These are phyloP conservation scores for Leishmania major DNA, from an alignment of 208 protist species.

Conservation along the genomic window DNA sequence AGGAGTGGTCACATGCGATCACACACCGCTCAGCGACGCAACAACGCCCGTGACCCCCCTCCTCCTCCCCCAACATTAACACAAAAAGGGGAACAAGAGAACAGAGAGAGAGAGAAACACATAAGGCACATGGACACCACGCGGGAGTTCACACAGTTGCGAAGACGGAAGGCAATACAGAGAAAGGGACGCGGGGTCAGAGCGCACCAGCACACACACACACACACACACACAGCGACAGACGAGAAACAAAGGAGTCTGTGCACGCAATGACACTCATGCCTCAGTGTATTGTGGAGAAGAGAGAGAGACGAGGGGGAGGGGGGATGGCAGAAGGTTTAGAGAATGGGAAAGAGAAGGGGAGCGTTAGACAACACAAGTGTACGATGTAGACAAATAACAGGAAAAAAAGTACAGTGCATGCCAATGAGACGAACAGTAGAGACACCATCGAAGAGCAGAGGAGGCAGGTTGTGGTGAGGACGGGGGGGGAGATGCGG, in stretches of 20 bases:
- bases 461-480: neutral
- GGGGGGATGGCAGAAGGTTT: no score
- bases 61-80: no score
- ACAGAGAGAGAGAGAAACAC: neutral
- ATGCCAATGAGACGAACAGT: conserved; percentile 1
- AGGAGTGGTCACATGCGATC: neutral
- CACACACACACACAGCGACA: no score
- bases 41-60: neutral
- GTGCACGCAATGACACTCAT: no score
- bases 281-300: neutral
- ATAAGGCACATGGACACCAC: neutral
- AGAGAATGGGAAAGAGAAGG: neutral
- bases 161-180: no score
- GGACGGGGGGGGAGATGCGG: no score
- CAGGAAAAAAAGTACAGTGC: neutral
- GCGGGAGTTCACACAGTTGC: no score
- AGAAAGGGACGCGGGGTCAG: no score
- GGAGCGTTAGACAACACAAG: neutral
- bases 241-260: neutral
- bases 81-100: neutral
- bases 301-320: neutral
- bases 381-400: neutral
- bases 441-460: neutral
- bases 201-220: neutral
- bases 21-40: neutral